These are phyloP conservation scores for Phytophthora hybrid DNA, from an alignment of 352 stramenopile species.

Conservation along the genomic window DNA sequence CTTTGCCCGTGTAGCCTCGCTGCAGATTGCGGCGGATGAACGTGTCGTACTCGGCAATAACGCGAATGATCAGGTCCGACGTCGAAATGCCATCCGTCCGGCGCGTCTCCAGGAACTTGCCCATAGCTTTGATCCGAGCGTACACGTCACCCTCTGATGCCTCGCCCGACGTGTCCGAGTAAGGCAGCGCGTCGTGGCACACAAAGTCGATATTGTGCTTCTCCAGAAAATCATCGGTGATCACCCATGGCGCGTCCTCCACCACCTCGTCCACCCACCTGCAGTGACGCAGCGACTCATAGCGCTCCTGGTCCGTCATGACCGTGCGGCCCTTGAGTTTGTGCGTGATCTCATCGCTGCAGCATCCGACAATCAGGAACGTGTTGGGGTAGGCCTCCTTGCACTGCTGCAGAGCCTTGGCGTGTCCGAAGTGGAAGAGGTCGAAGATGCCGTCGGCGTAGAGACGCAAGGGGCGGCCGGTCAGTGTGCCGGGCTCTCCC, in stretches of 20 bases:
- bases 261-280: slow-evolving; percentile 91
- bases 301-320: slow-evolving; percentile 91
- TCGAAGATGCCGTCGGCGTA: slow-evolving; percentile 93
- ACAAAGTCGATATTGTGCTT: slow-evolving; percentile 91
- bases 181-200: slow-evolving; percentile 89
- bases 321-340: slow-evolving; percentile 89
- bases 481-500: slow-evolving; percentile 73
- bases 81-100: slow-evolving; percentile 91
- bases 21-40: slow-evolving; percentile 92
- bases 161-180: slow-evolving; percentile 80
- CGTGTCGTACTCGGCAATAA: slow-evolving; percentile 93
- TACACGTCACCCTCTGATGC: slow-evolving; percentile 85
- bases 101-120: slow-evolving; percentile 86
- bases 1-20: slow-evolving; percentile 90
- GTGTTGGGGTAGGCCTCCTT: slow-evolving; percentile 90
- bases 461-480: slow-evolving; percentile 78
- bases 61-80: slow-evolving; percentile 91
- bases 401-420: slow-evolving; percentile 88
- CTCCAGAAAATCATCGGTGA: slow-evolving; percentile 85
- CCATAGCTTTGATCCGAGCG: slow-evolving; percentile 86
- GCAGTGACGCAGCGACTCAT: slow-evolving; percentile 87
- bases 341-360: slow-evolving; percentile 88
- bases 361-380: slow-evolving; percentile 86
- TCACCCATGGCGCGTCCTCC: slow-evolving; percentile 86
- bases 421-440: slow-evolving; percentile 91